Base-by-base conservation (phyloP, 345 rosid genomes). In the Citrus glauca region DNA sequence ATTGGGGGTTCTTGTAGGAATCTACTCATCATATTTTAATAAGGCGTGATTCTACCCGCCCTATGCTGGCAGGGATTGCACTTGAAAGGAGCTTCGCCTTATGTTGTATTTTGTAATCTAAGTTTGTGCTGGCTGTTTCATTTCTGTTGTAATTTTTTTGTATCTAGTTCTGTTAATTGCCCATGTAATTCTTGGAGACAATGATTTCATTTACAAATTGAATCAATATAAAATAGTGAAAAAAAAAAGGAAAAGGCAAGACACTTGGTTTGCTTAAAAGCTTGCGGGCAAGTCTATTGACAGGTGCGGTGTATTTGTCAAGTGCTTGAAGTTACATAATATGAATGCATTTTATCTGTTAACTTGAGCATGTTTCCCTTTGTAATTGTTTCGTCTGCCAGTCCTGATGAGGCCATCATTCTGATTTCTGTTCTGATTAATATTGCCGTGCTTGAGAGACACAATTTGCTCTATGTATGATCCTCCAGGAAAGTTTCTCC, bases 401-500 rank as follows among this genome's bases (percentile, higher is more conserved):
- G 74, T 65, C 9, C 50, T 25, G 64, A 82, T 37, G 2, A 22
- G 37, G 48, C 48, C 3, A 25, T 38, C 50, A 50, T 42, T 62
- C 32, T 57, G 82, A 20, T n/a, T 67, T 3, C 9, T 71, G 32
- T 60, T 70, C 70, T 55, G 57, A 45, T 55, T 83, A 6, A 80
- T 62, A 66, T 75, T 80, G 38, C 93, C 90, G 61, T 83, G 88
- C 83, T 86, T 91, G 70, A 95, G 94, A 24, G 95, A 93, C 32
- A 91, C 92, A 38, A 88, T 84, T 55, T 84, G 93, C 64, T 87
- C 84, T 22, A 84, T 84, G 76, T 93, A 95, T n/a, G 86, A 82
- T 79, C 77, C 72, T 74, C 93, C 95, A 9, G 97, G 97, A 55
- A 80, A 88, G 82, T 93, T 85, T 65, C 97, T 84, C 66, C 72